Percentiles rank a stretch among this genome's conserved stretches.
phyloP scores from a whole-genome alignment of 75 land plant genomes.

The Cunninghamia lanceolata region DNA sequence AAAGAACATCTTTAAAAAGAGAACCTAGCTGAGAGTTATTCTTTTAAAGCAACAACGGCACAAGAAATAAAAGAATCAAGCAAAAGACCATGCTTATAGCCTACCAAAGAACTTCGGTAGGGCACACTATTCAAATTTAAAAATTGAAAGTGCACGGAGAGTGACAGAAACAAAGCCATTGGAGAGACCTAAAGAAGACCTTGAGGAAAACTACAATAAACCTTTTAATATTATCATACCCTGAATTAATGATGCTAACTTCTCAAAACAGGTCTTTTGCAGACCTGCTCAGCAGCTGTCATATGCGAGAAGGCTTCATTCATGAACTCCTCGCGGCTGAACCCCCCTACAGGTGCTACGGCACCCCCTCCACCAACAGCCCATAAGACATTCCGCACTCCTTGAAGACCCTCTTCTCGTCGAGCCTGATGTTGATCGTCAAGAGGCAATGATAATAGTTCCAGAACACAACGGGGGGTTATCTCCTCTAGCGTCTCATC shows the following conservation, averaged over 20 bases:
- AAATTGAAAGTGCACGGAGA: neutral
- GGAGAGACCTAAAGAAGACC: slow-evolving; percentile 9
- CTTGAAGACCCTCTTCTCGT: slow-evolving; percentile 82
- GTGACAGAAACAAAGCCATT: neutral
- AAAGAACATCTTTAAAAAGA: neutral
- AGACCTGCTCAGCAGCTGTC: slow-evolving; percentile 91
- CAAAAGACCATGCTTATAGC: neutral
- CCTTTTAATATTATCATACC: slow-evolving; percentile 14
- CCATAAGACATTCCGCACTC: slow-evolving; percentile 84
- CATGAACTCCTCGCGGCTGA: slow-evolving; percentile 86
- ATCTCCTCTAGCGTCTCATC: slow-evolving; percentile 95
- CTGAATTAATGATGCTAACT: slow-evolving; percentile 10
- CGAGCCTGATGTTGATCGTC: slow-evolving; percentile 45
- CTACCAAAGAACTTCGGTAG: no score
- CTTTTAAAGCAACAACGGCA: neutral
- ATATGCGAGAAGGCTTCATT: slow-evolving; percentile 79
- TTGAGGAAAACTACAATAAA: neutral
- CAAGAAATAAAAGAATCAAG: slow-evolving; percentile 6
- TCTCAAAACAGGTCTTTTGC: slow-evolving; percentile 17
- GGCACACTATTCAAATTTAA: neutral
- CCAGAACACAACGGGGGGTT: slow-evolving; percentile 81
- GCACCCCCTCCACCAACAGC: slow-evolving; percentile 87
- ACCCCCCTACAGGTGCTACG: slow-evolving; percentile 73
- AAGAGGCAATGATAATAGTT: slow-evolving; percentile 86
- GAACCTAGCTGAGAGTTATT: neutral